Base-by-base conservation (phyloP, 164 flowering plant species). In the Dillenia turbinata region DNA sequence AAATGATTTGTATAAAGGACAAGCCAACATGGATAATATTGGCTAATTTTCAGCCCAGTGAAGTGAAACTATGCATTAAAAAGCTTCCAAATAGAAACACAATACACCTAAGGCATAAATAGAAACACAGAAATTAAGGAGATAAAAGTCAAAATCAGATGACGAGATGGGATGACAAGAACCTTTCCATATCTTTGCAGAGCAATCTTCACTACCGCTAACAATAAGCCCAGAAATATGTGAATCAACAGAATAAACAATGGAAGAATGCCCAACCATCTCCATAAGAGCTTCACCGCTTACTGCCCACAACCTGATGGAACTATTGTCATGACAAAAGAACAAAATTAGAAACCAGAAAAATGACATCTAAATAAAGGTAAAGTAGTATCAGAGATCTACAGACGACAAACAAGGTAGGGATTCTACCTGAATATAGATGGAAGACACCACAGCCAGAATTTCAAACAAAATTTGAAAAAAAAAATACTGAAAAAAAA, bases 151-250 rank as follows among this genome's bases (percentile, higher is more conserved):
- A 26, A 26, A 26, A 3, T 2, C 33, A 26, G 33, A 26, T 26
- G 33, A 26, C 33, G 2, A 26, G 33, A 26, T 26, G 33, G 5
- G 33, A 2, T 26, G 33, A 43, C 54, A 51, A 67, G 50, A 51
- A 90, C 99, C 99, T 85, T 88, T 95, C 99, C 99, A 95, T 66
- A 95, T 95, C 76, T 87, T 95, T 40, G 90, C 91, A 55, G 61
- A 84, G 71, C 89, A 68, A 79, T 95, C 99, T 85, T 95, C 97
- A 74, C 99, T 82, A 14, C 90, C 88, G 78, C 96, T 95, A 63
- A 85, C 92, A 71, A 92, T 71, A 70, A 86, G 88, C 60, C 97
- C 99, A 52, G 97, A 88, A 22, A 22, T 68, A 66, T 95, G 96
- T 44, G 94, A 79, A 76, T 89, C 89, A 60, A 89, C 97, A 66